Percentiles rank a stretch among this genome's conserved stretches.
Evolutionary conservation across 1,139 yeast species (phyloP).

Genomic region (Hemisphaericaspora lyxosophila): DNA sequence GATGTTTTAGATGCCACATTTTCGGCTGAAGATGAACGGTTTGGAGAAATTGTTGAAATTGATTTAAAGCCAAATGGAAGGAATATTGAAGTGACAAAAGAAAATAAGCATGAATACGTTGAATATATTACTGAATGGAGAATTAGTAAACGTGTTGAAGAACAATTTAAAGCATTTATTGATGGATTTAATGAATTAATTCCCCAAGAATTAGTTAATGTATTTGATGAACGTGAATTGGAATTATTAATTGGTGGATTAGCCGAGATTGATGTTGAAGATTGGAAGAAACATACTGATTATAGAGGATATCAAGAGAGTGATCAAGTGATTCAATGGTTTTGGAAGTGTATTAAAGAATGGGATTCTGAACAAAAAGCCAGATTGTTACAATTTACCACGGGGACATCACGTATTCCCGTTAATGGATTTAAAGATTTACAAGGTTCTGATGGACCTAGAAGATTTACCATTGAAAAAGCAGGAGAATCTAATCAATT

Average conservation of each 20-base stretch:
- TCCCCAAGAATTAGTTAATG: constrained; percentile 94
- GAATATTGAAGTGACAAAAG: constrained; percentile 88
- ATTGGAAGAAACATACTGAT: constrained; percentile 98
- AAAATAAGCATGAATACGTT: constrained; percentile 91
- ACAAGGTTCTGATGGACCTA: constrained; percentile 98
- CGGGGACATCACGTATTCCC: constrained; percentile 98
- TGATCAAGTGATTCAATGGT: constrained; percentile 97
- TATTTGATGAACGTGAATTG: constrained; percentile 94
- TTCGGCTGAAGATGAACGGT: constrained; percentile 93
- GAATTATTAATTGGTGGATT: constrained; percentile 97
- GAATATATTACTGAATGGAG: constrained; percentile 96
- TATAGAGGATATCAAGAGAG: constrained; percentile 96
- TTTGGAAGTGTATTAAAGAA: constrained; percentile 90
- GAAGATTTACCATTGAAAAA: constrained; percentile 96
- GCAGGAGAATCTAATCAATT: constrained; percentile 93
- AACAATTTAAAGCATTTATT: constrained; percentile 93
- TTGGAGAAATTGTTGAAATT: constrained; percentile 87
- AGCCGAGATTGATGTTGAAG: constrained; percentile 96
- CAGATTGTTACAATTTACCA: constrained; percentile 89
- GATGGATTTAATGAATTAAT: constrained; percentile 96
- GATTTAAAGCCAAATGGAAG: constrained; percentile 89
- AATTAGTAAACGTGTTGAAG: constrained; percentile 88
- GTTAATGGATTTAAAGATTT: constrained; percentile 98
- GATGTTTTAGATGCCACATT: constrained; percentile 80
- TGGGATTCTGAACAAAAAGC: constrained; percentile 99